Conservation (phyloP, 129 eudicot species). For the Pseudognaphalium luteoalbum region DNA sequence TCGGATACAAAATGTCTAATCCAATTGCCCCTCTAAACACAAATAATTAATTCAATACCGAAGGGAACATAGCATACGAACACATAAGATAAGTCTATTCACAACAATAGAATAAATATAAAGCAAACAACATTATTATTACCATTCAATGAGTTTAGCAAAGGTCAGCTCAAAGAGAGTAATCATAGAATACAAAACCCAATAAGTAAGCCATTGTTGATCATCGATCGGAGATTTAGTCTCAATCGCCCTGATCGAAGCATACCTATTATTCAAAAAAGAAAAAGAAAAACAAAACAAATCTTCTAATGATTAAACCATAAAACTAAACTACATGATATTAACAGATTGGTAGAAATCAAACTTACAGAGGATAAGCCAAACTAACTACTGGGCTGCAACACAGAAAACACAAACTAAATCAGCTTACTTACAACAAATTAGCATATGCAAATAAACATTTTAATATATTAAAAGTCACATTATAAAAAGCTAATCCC, state of each 20-base stretch:
- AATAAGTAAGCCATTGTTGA: constrained; percentile 98
- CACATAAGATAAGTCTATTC: no score
- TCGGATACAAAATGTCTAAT: background rate
- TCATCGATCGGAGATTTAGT: constrained; percentile 79
- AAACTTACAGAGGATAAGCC: constrained; percentile 88
- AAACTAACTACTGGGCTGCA: constrained; percentile 97
- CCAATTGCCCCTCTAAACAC: background rate
- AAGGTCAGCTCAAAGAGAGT: constrained; percentile 96
- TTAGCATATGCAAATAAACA: constrained; percentile 4
- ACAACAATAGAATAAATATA: background rate
- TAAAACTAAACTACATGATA: background rate
- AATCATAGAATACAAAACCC: constrained; percentile 92
- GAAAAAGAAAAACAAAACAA: background rate
- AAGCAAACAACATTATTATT: constrained; percentile 16
- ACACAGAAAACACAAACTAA: constrained; percentile 27
- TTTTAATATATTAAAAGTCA: background rate
- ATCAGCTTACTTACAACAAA: constrained; percentile 18
- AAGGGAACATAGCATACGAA: background rate
- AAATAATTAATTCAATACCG: background rate
- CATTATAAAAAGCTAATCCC: background rate
- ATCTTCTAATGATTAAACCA: constrained; percentile 13
- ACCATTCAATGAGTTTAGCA: constrained; percentile 86
- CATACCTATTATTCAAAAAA: constrained; percentile 47
- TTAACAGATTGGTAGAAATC: background rate
- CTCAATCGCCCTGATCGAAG: constrained; percentile 92